phyloP scores from a whole-genome alignment of 1,284 basidiomycete genomes.

The Xerocomus nothofagi region DNA sequence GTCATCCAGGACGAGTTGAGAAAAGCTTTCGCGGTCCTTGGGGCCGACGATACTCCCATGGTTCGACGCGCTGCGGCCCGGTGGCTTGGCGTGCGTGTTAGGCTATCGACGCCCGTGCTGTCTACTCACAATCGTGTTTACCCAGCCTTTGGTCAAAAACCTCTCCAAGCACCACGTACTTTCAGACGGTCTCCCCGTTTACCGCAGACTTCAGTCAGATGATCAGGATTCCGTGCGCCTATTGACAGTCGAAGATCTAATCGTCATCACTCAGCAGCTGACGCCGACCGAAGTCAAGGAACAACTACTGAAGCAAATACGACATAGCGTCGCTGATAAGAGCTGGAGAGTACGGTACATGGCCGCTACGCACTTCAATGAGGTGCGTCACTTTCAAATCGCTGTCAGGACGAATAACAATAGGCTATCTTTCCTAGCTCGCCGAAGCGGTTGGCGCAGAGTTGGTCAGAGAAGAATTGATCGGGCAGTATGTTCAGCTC shows the following conservation, averaged over 20 bases:
- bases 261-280: slow-evolving; percentile 87
- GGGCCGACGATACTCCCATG: slow-evolving; percentile 98
- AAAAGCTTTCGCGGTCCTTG: slow-evolving; percentile 81
- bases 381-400: slow-evolving; percentile 48
- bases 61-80: slow-evolving; percentile 96
- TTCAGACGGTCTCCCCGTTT: slow-evolving; percentile 89
- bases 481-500: slow-evolving; percentile 90
- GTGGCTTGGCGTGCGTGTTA: slow-evolving; percentile 82
- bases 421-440: slow-evolving; percentile 49
- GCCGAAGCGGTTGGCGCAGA: slow-evolving; percentile 91
- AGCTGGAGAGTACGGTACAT: slow-evolving; percentile 99
- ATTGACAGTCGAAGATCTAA: slow-evolving; percentile 94
- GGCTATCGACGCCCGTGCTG: neutral
- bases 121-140: slow-evolving; percentile 8
- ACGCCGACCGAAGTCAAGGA: slow-evolving; percentile 88
- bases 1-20: slow-evolving; percentile 87
- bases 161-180: slow-evolving; percentile 80
- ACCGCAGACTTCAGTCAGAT: slow-evolving; percentile 92
- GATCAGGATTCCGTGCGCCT: slow-evolving; percentile 99
- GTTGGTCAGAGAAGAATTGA: slow-evolving; percentile 92
- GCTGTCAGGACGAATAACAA: slow-evolving; percentile 2
- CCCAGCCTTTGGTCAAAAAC: slow-evolving; percentile 75
- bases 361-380: slow-evolving; percentile 98
- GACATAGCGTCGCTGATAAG: slow-evolving; percentile 89
- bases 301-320: slow-evolving; percentile 86